These are phyloP conservation scores for Penicillium lagena DNA, from an alignment of 495 filamentous ascomycete genomes.

Conservation along the genomic window DNA sequence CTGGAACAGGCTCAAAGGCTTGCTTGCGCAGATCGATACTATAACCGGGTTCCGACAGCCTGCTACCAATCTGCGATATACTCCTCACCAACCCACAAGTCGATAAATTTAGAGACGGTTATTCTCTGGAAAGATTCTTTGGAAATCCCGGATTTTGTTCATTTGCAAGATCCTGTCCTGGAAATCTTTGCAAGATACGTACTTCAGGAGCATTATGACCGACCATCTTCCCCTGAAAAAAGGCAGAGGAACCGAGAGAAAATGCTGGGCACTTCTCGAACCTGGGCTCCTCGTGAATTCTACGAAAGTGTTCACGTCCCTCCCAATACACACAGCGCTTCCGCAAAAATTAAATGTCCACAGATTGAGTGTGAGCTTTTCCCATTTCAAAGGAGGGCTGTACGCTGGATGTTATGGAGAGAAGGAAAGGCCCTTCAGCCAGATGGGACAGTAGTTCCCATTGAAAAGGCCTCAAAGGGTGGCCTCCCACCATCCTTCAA, in stretches of 20 bases:
- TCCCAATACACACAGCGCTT: conserved; percentile 22
- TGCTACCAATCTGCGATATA: conserved; percentile 31
- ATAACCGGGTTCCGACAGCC: conserved; percentile 12
- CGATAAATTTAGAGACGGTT: conserved; percentile 20
- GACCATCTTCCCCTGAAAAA: background rate
- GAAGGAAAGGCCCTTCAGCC: conserved; percentile 44
- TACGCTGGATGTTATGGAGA: conserved; percentile 59
- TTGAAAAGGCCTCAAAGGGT: conserved; percentile 5
- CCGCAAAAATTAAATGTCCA: conserved; percentile 33
- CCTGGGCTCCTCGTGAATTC: conserved; percentile 53
- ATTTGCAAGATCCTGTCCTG: conserved; percentile 10
- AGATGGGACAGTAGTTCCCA: conserved; percentile 20
- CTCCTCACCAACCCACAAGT: conserved; percentile 6
- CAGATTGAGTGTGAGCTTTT: conserved; percentile 49
- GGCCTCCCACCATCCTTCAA: conserved; percentile 27
- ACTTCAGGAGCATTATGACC: conserved; percentile 10
- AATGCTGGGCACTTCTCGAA: conserved; percentile 4
- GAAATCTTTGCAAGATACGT: conserved; percentile 26
- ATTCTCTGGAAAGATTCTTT: conserved; percentile 36
- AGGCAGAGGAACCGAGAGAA: conserved; percentile 6
- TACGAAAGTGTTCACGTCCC: conserved; percentile 62
- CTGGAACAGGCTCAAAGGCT: conserved; percentile 14
- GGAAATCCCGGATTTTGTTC: conserved; percentile 15
- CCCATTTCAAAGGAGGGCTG: conserved; percentile 67
- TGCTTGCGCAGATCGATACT: conserved; percentile 19